Evolutionary conservation across 1,284 basidiomycete species (phyloP).

Genomic region (Exobasidium rhododendri): DNA sequence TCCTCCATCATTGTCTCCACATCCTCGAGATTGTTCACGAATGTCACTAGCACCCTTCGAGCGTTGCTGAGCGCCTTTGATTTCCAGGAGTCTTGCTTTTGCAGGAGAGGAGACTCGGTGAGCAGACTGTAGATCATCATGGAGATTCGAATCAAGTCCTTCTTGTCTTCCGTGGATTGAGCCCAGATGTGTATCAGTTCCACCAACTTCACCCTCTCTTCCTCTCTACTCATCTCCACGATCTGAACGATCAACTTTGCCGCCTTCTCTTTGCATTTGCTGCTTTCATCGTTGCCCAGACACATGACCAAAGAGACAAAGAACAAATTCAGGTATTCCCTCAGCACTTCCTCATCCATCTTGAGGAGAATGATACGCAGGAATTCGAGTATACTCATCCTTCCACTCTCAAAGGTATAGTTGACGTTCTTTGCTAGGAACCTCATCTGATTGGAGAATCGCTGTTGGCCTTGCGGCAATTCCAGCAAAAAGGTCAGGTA

Average conservation of each 20-base stretch:
- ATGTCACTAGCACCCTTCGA: conserved; percentile 24
- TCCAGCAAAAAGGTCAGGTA: conserved; percentile 93
- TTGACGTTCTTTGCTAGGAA: conserved; percentile 92
- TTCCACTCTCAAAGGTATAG: conserved; percentile 85
- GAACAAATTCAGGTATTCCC: conserved; percentile 81
- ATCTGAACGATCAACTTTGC: conserved; percentile 76
- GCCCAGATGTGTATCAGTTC: conserved; percentile 80
- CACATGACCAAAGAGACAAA: conserved; percentile 90
- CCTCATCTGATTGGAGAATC: conserved; percentile 80
- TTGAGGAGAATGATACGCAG: conserved; percentile 78
- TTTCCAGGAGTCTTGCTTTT: background rate
- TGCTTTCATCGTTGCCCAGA: conserved; percentile 86
- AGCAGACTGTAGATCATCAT: conserved; percentile 60
- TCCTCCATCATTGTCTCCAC: conserved; percentile 18
- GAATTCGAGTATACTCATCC: conserved; percentile 87
- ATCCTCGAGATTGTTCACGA: conserved; percentile 33
- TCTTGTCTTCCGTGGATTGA: conserved; percentile 58
- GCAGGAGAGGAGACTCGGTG: conserved; percentile 17
- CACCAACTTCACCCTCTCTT: conserved; percentile 64
- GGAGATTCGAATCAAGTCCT: conserved; percentile 68
- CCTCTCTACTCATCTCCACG: conserved; percentile 66
- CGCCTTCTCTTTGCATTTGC: conserved; percentile 82
- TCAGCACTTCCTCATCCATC: conserved; percentile 73
- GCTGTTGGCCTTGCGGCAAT: conserved; percentile 92
- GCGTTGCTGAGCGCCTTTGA: conserved; percentile 22